Percentiles rank a stretch among this genome's conserved stretches.
These are phyloP conservation scores for Xylaria sp. DNA, from an alignment of 2,329 filamentous ascomycete genomes.

Conservation along the genomic window DNA sequence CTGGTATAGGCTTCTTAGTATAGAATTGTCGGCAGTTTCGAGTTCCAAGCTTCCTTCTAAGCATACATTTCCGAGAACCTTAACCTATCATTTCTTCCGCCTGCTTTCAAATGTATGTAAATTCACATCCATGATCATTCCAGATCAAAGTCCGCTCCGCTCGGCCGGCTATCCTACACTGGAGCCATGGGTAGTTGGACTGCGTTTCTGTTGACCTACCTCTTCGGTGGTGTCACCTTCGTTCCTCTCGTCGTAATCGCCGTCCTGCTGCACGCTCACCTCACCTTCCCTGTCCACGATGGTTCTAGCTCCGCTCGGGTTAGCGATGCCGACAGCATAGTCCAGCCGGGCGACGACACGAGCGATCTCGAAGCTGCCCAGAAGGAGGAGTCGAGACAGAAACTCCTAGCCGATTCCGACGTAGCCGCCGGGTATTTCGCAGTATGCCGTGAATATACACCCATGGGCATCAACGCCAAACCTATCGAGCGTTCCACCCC, in stretches of 20 bases:
- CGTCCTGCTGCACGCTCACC: conserved; percentile 73
- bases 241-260: conserved; percentile 74
- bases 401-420: conserved; percentile 71
- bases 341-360: conserved; percentile 72
- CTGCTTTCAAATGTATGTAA: conserved; percentile 8
- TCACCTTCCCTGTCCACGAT: conserved; percentile 69
- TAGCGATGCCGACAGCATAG: conserved; percentile 55
- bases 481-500: conserved; percentile 88
- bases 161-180: conserved; percentile 38
- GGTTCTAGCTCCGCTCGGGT: conserved; percentile 51
- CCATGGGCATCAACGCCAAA: conserved; percentile 91
- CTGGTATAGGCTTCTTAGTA: neutral
- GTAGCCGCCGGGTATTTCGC: conserved; percentile 93
- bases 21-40: neutral
- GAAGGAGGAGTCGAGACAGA: conserved; percentile 69
- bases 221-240: conserved; percentile 89
- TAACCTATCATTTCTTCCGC: neutral
- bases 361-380: conserved; percentile 70
- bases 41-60: neutral
- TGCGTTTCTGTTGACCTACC: conserved; percentile 76
- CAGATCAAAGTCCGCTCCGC: conserved; percentile 34
- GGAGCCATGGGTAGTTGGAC: conserved; percentile 62
- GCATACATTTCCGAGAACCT: neutral
- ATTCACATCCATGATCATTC: conserved; percentile 43
- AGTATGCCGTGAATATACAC: conserved; percentile 92